Conservation (phyloP, 2,329 filamentous ascomycete species). For the Ophiocordyceps camponoti-rufipedis region DNA sequence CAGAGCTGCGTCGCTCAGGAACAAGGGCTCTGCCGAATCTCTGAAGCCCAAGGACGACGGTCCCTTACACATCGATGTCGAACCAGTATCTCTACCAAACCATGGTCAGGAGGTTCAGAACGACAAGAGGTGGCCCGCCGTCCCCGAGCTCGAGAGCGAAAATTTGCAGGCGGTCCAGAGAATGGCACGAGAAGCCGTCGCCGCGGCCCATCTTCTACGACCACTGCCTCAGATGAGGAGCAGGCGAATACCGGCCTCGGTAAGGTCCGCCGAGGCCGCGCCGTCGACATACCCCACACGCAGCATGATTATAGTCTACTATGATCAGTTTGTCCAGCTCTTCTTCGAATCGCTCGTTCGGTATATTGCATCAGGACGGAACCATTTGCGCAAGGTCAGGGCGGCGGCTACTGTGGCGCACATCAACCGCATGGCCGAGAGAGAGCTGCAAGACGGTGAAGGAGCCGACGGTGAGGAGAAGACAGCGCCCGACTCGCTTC, state of each 20-base stretch:
- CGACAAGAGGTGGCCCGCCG: neutral
- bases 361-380: conserved; percentile 61
- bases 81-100: neutral
- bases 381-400: conserved; percentile 73
- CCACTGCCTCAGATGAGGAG: conserved; percentile 30
- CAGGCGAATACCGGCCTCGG: conserved; percentile 30
- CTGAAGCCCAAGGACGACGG: conserved; percentile 29
- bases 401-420: conserved; percentile 60
- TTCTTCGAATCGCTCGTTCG: conserved; percentile 71
- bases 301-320: conserved; percentile 74
- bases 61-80: conserved; percentile 7
- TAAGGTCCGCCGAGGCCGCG: conserved; percentile 29
- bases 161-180: conserved; percentile 9
- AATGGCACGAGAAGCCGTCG: conserved; percentile 25
- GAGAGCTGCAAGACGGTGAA: conserved; percentile 35
- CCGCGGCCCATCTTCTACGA: conserved; percentile 24
- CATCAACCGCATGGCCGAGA: conserved; percentile 40
- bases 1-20: conserved; percentile 24
- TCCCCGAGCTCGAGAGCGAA: conserved; percentile 3
- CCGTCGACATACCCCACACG: conserved; percentile 46
- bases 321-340: conserved; percentile 72
- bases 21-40: conserved; percentile 35
- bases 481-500: conserved; percentile 12
- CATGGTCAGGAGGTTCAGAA: neutral
- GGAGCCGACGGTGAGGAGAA: conserved; percentile 19